A percentile compares a stretch with the other conserved stretches of the same genome.
Conservation (phyloP, 1,139 yeast genomes). For the Kodamaea ohmeri region DNA sequence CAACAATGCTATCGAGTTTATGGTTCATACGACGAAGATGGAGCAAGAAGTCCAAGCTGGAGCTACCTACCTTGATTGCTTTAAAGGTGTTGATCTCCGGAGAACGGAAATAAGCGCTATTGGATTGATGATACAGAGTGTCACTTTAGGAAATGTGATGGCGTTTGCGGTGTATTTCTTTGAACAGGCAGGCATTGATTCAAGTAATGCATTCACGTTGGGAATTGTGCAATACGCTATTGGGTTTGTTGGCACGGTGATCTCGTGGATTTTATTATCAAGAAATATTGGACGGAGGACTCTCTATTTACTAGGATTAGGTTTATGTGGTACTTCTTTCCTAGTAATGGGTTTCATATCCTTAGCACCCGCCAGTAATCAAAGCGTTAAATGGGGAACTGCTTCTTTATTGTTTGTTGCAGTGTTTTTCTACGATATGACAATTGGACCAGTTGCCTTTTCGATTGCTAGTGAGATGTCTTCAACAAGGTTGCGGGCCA, state of each 20-base stretch:
- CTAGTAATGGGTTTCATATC: too few species aligned
- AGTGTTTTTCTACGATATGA: slow-evolving; percentile 49
- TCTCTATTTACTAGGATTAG: too few species aligned
- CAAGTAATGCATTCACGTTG: slow-evolving; percentile 41
- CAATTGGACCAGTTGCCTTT: slow-evolving; percentile 59
- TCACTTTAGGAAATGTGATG: slow-evolving; percentile 52
- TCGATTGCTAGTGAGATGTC: slow-evolving; percentile 58
- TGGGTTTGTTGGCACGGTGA: slow-evolving; percentile 50
- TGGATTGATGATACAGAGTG: slow-evolving; percentile 49
- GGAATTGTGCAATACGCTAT: slow-evolving; percentile 45
- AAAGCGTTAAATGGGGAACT: slow-evolving; percentile 41
- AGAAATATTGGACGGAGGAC: slow-evolving; percentile 50
- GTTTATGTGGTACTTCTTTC: too few species aligned
- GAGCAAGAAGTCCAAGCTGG: too few species aligned
- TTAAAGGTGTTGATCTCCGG: slow-evolving; percentile 49
- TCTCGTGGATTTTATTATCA: slow-evolving; percentile 52
- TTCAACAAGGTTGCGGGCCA: slow-evolving; percentile 51
- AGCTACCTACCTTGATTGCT: slow-evolving; percentile 49
- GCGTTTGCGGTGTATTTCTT: slow-evolving; percentile 55
- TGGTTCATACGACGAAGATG: too few species aligned
- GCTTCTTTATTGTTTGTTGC: slow-evolving; percentile 48
- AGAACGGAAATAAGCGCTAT: slow-evolving; percentile 54
- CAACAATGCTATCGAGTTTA: too few species aligned
- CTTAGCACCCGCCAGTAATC: too few species aligned
- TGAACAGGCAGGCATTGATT: slow-evolving; percentile 47